Evolutionary conservation across 257 asterid species (phyloP).

Genomic region (Handroanthus guayacan): DNA sequence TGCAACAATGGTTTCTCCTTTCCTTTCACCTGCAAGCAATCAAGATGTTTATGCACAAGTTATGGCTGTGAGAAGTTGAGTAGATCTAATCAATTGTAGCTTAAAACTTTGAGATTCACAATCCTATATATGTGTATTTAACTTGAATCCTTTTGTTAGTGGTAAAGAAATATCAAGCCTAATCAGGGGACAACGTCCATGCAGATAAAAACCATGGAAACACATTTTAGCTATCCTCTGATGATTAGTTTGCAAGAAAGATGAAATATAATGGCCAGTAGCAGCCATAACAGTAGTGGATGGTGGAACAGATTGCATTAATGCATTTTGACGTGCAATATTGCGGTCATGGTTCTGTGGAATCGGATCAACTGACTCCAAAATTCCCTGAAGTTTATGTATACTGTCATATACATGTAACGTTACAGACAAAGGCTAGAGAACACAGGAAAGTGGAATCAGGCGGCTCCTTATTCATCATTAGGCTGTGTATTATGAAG

Average conservation of each 20-base stretch:
- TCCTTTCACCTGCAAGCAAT: slow-evolving; percentile 45
- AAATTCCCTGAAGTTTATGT: not conserved
- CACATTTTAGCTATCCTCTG: not conserved
- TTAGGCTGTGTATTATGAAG: not conserved
- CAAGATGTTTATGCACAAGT: not conserved
- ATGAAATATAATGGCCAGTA: not conserved
- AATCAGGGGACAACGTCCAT: not conserved
- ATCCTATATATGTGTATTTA: not conserved
- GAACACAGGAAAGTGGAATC: not conserved
- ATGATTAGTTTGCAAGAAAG: not conserved
- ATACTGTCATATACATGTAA: not conserved
- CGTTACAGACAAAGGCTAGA: slow-evolving; percentile 10
- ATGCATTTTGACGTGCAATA: not conserved
- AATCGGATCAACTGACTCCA: slow-evolving; percentile 12
- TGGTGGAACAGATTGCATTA: slow-evolving; percentile 4
- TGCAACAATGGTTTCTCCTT: slow-evolving; percentile 35
- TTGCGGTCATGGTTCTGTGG: too few species aligned
- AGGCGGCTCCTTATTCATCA: not conserved
- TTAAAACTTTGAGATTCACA: slow-evolving; percentile 12
- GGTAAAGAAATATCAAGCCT: not conserved
- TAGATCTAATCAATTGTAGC: not conserved
- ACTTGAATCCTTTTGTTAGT: not conserved
- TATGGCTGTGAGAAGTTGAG: not conserved
- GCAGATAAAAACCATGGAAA: not conserved
- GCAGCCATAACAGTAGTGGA: not conserved